A percentile compares a stretch with the other conserved stretches of the same genome.
Evolutionary conservation across 164 flowering plant genomes (phyloP).

Genomic region (Pachysandra terminalis): DNA sequence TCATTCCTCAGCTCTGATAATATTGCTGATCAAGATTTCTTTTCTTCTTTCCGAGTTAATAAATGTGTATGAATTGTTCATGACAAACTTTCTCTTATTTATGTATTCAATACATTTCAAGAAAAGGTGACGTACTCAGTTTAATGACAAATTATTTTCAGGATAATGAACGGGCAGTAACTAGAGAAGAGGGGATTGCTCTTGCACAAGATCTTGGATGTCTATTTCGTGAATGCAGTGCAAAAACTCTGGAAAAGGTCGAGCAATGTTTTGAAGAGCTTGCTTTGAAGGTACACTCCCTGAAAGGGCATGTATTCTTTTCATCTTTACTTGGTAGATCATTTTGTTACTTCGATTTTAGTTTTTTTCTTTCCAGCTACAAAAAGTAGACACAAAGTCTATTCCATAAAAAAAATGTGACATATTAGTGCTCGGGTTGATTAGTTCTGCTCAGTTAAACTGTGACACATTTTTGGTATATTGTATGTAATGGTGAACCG

Average conservation of each 20-base stretch:
- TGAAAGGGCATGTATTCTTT: constrained; percentile 6
- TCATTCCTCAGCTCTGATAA: not conserved
- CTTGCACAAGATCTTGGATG: constrained; percentile 63
- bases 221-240: constrained; percentile 78
- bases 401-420: no score
- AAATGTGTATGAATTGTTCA: not conserved
- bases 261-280: constrained; percentile 80
- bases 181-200: constrained; percentile 70
- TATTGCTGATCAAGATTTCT: not conserved
- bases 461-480: no score
- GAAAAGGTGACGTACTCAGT: not conserved
- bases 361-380: no score
- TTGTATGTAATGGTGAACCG: no score
- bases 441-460: no score
- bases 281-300: constrained; percentile 57
- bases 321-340: not conserved
- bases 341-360: not conserved
- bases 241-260: constrained; percentile 77
- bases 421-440: no score
- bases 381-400: no score
- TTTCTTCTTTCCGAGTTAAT: not conserved
- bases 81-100: not conserved
- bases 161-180: constrained; percentile 60
- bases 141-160: constrained; percentile 2
- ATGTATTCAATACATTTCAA: not conserved